phyloP scores from a whole-genome alignment of 352 stramenopile species.

The Phytopythium montanum region DNA sequence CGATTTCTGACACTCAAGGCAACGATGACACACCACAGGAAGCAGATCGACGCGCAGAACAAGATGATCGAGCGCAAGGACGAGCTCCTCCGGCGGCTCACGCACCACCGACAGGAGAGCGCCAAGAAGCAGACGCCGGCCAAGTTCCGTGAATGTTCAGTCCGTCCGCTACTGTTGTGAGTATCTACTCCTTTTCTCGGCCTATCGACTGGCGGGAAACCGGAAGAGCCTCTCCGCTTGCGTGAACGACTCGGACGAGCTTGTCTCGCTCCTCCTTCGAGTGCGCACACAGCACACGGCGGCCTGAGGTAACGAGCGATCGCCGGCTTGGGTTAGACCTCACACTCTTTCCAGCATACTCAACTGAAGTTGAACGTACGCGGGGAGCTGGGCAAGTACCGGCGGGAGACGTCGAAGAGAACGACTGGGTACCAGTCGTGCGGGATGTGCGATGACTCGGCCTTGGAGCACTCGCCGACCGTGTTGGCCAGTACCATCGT shows the following conservation, averaged over 20 bases:
- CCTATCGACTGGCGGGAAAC: neutral
- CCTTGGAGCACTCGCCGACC: constrained; percentile 22
- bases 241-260: constrained; percentile 18
- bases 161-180: constrained; percentile 28
- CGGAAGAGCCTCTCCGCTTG: constrained; percentile 13
- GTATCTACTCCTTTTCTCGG: neutral
- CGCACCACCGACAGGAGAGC: constrained; percentile 51
- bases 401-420: constrained; percentile 22
- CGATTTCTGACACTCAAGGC: neutral
- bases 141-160: constrained; percentile 46
- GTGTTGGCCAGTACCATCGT: constrained; percentile 19
- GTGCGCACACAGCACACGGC: constrained; percentile 21
- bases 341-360: neutral
- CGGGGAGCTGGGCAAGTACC: constrained; percentile 7
- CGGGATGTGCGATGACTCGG: constrained; percentile 14
- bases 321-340: too few relatives aligned
- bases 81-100: constrained; percentile 53
- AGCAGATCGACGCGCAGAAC: constrained; percentile 28
- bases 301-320: too few relatives aligned
- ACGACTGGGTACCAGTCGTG: constrained; percentile 25
- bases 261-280: constrained; percentile 18
- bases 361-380: neutral
- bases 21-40: constrained; percentile 17
- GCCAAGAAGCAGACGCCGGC: constrained; percentile 30
- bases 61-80: constrained; percentile 63